These are phyloP conservation scores for Neurospora sp. DNA, from an alignment of 495 filamentous ascomycete genomes.

Conservation along the genomic window DNA sequence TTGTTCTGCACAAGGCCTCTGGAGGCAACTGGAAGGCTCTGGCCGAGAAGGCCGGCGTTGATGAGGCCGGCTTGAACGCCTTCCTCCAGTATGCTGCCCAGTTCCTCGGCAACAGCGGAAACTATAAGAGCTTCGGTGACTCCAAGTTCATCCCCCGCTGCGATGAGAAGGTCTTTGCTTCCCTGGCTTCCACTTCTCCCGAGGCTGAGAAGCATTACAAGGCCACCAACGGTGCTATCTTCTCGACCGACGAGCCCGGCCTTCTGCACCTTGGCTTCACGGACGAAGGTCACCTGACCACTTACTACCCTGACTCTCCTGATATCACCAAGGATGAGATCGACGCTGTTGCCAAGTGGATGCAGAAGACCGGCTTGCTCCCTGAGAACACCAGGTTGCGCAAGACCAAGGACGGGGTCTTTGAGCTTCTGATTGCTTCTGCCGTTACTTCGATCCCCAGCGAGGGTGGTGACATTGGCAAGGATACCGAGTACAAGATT, in stretches of 20 bases:
- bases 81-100: conserved; percentile 84
- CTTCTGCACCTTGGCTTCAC: conserved; percentile 82
- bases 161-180: conserved; percentile 52
- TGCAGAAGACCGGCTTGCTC: conserved; percentile 58
- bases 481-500: conserved; percentile 55
- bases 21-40: conserved; percentile 72
- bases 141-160: conserved; percentile 86
- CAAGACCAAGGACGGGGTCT: conserved; percentile 62
- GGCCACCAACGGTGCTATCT: conserved; percentile 64
- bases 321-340: conserved; percentile 83
- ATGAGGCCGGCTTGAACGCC: conserved; percentile 54
- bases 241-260: conserved; percentile 52
- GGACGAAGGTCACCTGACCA: conserved; percentile 72
- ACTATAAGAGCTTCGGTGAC: conserved; percentile 96
- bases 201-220: conserved; percentile 55
- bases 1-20: conserved; percentile 62
- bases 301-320: conserved; percentile 85
- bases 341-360: conserved; percentile 55
- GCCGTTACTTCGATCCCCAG: conserved; percentile 38
- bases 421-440: conserved; percentile 78
- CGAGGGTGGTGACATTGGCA: conserved; percentile 59
- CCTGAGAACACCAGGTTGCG: conserved; percentile 83
- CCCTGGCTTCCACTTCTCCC: conserved; percentile 55
- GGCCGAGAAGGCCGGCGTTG: conserved; percentile 57
- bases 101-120: conserved; percentile 85